Percentiles rank a stretch among this genome's conserved stretches.
These are phyloP conservation scores for Tulasnella sp. DNA, from an alignment of 768 basidiomycete species.

Conservation along the genomic window DNA sequence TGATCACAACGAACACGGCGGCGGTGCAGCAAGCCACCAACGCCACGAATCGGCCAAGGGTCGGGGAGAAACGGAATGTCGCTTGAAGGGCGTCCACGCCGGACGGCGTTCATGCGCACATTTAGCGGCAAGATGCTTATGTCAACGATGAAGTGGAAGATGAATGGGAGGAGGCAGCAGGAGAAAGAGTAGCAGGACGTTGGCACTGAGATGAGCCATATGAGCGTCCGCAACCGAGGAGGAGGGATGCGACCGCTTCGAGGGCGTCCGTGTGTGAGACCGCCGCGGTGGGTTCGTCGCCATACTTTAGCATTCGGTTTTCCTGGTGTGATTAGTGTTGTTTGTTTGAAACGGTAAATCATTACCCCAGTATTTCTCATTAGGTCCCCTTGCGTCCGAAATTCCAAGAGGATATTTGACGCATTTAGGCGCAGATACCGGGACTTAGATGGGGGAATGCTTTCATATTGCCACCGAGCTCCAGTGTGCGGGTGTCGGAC, in stretches of 20 bases:
- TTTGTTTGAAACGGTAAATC: conserved; percentile 6
- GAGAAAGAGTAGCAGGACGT: neutral
- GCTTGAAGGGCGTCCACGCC: neutral
- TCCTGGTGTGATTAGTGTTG: neutral
- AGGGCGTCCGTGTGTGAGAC: neutral
- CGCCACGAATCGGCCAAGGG: neutral
- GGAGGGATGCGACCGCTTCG: neutral
- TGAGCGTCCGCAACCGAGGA: neutral
- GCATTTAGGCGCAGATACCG: too few species aligned
- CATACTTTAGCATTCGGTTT: neutral
- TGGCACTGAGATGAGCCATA: neutral
- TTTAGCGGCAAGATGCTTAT: neutral
- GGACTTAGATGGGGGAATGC: too few species aligned
- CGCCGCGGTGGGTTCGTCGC: neutral
- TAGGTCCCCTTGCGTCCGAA: neutral
- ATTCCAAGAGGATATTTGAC: neutral
- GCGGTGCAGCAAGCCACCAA: too few species aligned
- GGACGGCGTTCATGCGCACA: neutral
- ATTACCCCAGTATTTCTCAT: neutral
- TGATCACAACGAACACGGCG: too few species aligned
- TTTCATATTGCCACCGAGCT: too few species aligned
- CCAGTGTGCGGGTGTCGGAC: too few species aligned
- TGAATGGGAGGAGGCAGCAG: neutral
- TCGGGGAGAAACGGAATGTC: neutral
- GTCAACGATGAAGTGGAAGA: neutral